Evolutionary conservation across 441 rosid genomes (phyloP).

Genomic region (Arabidopsis hybrid): DNA sequence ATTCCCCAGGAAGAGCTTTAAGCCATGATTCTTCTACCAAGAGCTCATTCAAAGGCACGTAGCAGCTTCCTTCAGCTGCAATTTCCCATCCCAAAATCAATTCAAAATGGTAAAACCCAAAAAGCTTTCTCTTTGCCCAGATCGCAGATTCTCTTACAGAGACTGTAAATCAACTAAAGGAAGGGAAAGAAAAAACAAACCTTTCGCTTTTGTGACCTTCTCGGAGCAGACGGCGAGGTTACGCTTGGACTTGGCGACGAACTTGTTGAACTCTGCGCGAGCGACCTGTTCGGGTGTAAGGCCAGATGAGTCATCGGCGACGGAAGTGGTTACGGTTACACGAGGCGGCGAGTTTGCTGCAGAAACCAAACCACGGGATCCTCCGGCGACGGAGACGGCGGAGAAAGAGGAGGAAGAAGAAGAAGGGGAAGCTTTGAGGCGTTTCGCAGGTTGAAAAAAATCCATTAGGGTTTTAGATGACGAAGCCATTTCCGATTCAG

Average conservation of each 20-base stretch:
- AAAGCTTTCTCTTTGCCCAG: not conserved
- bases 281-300: slow-evolving; percentile 61
- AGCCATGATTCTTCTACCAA: slow-evolving; percentile 87
- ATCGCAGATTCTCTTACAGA: not conserved
- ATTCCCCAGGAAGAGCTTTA: slow-evolving; percentile 73
- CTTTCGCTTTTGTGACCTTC: slow-evolving; percentile 63
- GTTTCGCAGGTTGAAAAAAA: slow-evolving; percentile 77
- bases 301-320: slow-evolving; percentile 41
- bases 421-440: slow-evolving; percentile 56
- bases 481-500: slow-evolving; percentile 51
- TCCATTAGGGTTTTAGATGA: slow-evolving; percentile 70
- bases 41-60: slow-evolving; percentile 71
- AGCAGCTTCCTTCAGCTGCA: slow-evolving; percentile 53
- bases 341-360: slow-evolving; percentile 34
- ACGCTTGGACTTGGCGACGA: slow-evolving; percentile 72
- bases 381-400: slow-evolving; percentile 28
- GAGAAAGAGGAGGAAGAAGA: slow-evolving; percentile 33
- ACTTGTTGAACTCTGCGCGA: slow-evolving; percentile 68
- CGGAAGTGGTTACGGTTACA: slow-evolving; percentile 21
- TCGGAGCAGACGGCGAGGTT: slow-evolving; percentile 73
- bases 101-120: not conserved
- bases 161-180: not conserved
- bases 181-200: slow-evolving; percentile 32
- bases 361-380: slow-evolving; percentile 27
- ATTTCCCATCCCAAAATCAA: slow-evolving; percentile 24